Evolutionary conservation across 768 basidiomycete genomes (phyloP), one percentile per base, ranked within the genome.

Genomic region (Tephrocybe sp.): DNA sequence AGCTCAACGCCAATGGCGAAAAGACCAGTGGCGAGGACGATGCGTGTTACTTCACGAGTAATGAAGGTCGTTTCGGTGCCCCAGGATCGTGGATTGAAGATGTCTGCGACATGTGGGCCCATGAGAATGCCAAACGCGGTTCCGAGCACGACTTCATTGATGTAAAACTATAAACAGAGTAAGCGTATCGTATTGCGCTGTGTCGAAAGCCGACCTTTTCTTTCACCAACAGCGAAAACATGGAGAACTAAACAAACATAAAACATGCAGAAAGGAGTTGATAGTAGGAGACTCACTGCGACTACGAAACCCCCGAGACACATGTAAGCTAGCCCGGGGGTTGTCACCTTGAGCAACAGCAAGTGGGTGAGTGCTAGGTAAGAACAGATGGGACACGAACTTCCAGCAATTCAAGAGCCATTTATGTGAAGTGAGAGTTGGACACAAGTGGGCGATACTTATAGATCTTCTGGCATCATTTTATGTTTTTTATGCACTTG

Each of bases 1-100:
- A 98, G 74, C 64, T 98, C 94, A 24, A 95, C 92, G 3, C 95
- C 96, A 26, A 98, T 91, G 4, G 94, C 91, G 60, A 98, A 98
- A 1, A 98, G 80, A 24, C 92, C 91, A 1, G 89, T 86, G 4
- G 87, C 94, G 32, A 98, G 87, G 43, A 97, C 88, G 16, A 61
- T 49, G 27, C 55, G 55, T 16, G 37, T 55, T n/a, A 59, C 40
- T 48, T 61, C 60, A 16, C 91, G 76, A 1, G 95, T 98, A 51
- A 98, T 80, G 5, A 70, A 41, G 6, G 27, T 52, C 16, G 45
- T 46, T 0, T 53, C 42, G 1, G 36, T 24, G 18, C 77, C 79
- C 92, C 92, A 96, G 1, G 74, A 72, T 2, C 86, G 76, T 9
- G 92, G 93, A 59, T 92, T 70, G 66, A 94, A 89, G 6, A 87